Evolutionary conservation across 176 grass and related monocot species (phyloP).

Genomic region (Saccharum spontaneum): DNA sequence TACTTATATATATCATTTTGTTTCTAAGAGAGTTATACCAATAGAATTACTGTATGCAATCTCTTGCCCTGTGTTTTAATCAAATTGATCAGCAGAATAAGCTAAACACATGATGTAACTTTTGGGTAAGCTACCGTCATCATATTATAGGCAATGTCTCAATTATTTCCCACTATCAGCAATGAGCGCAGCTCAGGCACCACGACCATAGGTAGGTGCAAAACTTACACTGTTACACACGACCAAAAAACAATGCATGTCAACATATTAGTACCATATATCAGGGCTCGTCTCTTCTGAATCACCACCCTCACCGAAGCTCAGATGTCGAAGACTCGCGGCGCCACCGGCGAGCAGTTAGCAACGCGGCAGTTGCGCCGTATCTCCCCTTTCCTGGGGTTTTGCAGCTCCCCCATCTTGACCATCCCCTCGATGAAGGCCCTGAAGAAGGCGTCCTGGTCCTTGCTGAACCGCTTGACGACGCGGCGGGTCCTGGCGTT

Average conservation of each 20-base stretch:
- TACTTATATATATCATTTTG: background rate
- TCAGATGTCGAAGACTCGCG: conserved; percentile 29
- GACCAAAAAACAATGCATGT: conserved; percentile 28
- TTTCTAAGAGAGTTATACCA: background rate
- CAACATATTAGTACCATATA: conserved; percentile 3
- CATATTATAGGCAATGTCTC: background rate
- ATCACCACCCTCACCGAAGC: conserved; percentile 10
- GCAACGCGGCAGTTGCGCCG: conserved; percentile 71
- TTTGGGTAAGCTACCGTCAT: conserved; percentile 4
- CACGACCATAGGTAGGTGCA: conserved; percentile 20
- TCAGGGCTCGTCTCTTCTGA: background rate
- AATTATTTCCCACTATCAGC: conserved; percentile 37
- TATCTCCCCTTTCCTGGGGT: conserved; percentile 70
- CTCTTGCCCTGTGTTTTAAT: background rate
- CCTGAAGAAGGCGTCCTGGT: conserved; percentile 75
- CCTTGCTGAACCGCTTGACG: conserved; percentile 46
- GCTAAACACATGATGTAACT: background rate
- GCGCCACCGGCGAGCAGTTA: conserved; percentile 40
- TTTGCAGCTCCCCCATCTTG: conserved; percentile 86
- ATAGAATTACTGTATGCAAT: background rate
- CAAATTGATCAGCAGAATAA: background rate
- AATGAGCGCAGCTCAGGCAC: conserved; percentile 31
- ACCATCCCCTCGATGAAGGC: conserved; percentile 85
- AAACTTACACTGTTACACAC: background rate
- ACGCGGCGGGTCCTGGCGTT: conserved; percentile 35